These are phyloP conservation scores for Metschnikowia kofuensis DNA, from an alignment of 805 yeast species.

Conservation along the genomic window DNA sequence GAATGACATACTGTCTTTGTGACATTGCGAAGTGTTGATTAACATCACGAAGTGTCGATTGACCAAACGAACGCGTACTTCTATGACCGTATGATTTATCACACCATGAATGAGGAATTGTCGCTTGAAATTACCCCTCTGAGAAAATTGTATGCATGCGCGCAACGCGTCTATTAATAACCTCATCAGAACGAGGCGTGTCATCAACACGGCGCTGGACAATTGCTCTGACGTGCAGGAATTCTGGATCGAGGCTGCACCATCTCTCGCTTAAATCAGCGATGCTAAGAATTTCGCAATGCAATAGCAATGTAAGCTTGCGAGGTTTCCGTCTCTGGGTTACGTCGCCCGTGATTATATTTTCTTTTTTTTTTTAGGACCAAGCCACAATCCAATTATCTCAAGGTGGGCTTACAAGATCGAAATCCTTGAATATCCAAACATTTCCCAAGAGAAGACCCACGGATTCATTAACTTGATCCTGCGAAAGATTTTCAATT, in stretches of 20 bases:
- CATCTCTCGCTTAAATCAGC: neutral
- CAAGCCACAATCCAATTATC: no score
- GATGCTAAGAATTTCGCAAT: neutral
- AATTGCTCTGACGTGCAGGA: neutral
- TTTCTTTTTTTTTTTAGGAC: no score
- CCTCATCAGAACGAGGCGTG: neutral
- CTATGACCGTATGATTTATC: no score
- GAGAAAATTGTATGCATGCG: neutral
- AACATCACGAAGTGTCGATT: no score
- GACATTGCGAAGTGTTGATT: no score
- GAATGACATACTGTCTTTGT: neutral
- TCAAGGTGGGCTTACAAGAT: no score
- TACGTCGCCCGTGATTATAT: neutral
- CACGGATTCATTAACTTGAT: no score
- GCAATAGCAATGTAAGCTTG: neutral
- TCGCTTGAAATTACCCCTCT: neutral
- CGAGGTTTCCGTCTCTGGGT: neutral
- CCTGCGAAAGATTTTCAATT: no score
- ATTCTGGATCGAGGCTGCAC: neutral
- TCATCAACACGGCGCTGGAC: neutral
- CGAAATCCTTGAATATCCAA: no score
- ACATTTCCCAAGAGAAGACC: no score
- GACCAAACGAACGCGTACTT: no score
- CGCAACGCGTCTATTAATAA: slow-evolving; percentile 3
- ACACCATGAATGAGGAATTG: no score